phyloP scores from a whole-genome alignment of 2,329 filamentous ascomycete genomes.

The Aspergillus ruber region DNA sequence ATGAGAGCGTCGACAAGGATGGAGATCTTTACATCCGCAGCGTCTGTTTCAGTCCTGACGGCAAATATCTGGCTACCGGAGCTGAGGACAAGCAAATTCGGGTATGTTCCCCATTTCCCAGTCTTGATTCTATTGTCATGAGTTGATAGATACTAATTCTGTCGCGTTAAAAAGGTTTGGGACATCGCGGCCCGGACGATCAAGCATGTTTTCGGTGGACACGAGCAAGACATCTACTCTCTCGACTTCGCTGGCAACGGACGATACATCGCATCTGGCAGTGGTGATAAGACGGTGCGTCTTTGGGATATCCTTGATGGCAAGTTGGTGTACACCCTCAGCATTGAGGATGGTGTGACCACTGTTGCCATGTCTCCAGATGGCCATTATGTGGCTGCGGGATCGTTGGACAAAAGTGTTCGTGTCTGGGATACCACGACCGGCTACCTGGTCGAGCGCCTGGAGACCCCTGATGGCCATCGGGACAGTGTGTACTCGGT shows the following conservation, averaged over 20 bases:
- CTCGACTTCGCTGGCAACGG: constrained; percentile 92
- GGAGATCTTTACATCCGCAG: constrained; percentile 96
- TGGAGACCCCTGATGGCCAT: constrained; percentile 89
- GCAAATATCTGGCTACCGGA: constrained; percentile 86
- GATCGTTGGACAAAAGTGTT: constrained; percentile 94
- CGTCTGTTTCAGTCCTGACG: constrained; percentile 97
- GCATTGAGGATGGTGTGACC: constrained; percentile 94
- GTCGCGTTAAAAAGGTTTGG: constrained; percentile 64
- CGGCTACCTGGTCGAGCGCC: constrained; percentile 79
- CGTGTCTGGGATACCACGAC: constrained; percentile 90
- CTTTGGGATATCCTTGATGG: constrained; percentile 92
- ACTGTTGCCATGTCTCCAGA: constrained; percentile 97
- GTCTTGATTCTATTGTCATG: background rate
- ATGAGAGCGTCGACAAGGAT: constrained; percentile 76
- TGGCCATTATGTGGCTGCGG: constrained; percentile 87
- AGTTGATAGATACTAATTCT: constrained; percentile 5
- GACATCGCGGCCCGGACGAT: constrained; percentile 80
- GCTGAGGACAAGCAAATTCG: constrained; percentile 96
- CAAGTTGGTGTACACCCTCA: constrained; percentile 73
- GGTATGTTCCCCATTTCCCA: constrained; percentile 42
- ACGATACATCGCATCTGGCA: constrained; percentile 89
- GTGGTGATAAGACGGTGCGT: constrained; percentile 87
- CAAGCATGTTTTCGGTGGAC: constrained; percentile 87
- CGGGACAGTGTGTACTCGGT: constrained; percentile 97
- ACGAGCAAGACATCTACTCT: constrained; percentile 98